phyloP scores from a whole-genome alignment of 371 early-diverging fungal species.

The Lichtheimia ramosa region DNA sequence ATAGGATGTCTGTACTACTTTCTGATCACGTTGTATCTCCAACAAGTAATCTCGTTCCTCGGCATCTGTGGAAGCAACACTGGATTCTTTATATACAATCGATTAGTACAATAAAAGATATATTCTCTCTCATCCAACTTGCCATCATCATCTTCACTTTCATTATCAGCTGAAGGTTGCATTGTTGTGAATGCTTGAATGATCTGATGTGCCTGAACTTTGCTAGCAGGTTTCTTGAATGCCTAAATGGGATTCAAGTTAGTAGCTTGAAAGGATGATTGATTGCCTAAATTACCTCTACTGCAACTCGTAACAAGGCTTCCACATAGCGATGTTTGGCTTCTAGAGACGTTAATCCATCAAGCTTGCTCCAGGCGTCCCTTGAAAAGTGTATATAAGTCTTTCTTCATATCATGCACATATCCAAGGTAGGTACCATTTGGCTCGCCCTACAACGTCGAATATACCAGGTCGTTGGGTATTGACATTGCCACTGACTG shows the following conservation, averaged over 20 bases:
- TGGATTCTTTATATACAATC: slow-evolving; percentile 6
- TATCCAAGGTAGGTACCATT: slow-evolving; percentile 29
- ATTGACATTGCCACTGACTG: slow-evolving; percentile 33
- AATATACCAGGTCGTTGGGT: slow-evolving; percentile 47
- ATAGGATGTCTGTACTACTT: slow-evolving; percentile 2
- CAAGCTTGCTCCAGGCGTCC: slow-evolving; percentile 29
- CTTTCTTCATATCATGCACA: background rate
- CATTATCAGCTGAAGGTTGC: slow-evolving; percentile 23
- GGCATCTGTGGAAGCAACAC: slow-evolving; percentile 23
- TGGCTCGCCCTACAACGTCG: slow-evolving; percentile 50
- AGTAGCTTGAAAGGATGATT: background rate
- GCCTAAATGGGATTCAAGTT: slow-evolving; percentile 19
- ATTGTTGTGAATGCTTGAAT: slow-evolving; percentile 43
- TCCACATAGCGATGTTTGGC: slow-evolving; percentile 37
- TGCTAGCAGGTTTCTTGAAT: slow-evolving; percentile 39
- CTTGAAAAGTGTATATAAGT: background rate
- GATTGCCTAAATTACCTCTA: slow-evolving; percentile 13
- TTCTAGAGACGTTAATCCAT: slow-evolving; percentile 20
- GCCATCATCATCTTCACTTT: slow-evolving; percentile 12
- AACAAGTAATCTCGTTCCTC: slow-evolving; percentile 28
- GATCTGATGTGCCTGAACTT: slow-evolving; percentile 41
- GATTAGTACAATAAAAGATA: background rate
- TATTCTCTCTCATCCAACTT: background rate
- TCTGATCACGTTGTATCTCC: slow-evolving; percentile 16
- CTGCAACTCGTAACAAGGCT: slow-evolving; percentile 21